A percentile compares a stretch with the other conserved stretches of the same genome.
Evolutionary conservation across 169 alveolate genomes (phyloP).

Genomic region (Plasmodium vivax): DNA sequence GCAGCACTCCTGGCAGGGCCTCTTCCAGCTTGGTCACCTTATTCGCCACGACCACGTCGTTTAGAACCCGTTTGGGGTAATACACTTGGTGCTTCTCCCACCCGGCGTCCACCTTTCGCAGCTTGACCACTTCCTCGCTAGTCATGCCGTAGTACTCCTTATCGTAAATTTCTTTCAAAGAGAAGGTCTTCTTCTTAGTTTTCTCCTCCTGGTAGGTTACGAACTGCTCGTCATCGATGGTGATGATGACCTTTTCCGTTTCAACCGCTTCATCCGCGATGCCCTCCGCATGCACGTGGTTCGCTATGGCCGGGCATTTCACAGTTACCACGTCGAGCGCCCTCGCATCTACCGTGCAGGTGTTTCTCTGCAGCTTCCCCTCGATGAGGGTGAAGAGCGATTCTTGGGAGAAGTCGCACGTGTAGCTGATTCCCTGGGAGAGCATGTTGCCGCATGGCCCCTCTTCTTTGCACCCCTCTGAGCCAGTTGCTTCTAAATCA

Average conservation of each 20-base stretch:
- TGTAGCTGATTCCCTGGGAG: not conserved
- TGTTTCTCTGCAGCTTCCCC: conserved; percentile 20
- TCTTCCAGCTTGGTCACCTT: conserved; percentile 10
- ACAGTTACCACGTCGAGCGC: conserved; percentile 35
- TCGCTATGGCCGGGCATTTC: conserved; percentile 21
- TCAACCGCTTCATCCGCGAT: not conserved
- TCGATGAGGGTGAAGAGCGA: not conserved
- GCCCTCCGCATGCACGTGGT: not conserved
- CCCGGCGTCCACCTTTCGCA: conserved; percentile 11
- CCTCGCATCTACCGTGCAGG: conserved; percentile 34
- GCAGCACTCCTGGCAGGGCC: conserved; percentile 23
- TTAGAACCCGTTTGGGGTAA: conserved; percentile 37
- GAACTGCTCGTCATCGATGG: conserved; percentile 7
- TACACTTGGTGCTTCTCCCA: conserved; percentile 33
- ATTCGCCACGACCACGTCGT: conserved; percentile 13
- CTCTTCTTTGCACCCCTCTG: not conserved
- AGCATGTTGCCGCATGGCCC: not conserved
- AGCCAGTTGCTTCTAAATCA: not conserved
- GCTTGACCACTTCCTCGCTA: not conserved
- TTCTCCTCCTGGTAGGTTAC: conserved; percentile 16
- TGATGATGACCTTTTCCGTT: conserved; percentile 2
- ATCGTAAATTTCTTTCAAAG: conserved; percentile 38
- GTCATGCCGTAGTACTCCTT: not conserved
- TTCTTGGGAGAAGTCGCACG: conserved; percentile 31
- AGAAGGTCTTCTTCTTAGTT: conserved; percentile 12